Percentiles rank a stretch among this genome's conserved stretches.
Evolutionary conservation across 2,329 filamentous ascomycete species (phyloP).

Genomic region (Alternaria burnsii): DNA sequence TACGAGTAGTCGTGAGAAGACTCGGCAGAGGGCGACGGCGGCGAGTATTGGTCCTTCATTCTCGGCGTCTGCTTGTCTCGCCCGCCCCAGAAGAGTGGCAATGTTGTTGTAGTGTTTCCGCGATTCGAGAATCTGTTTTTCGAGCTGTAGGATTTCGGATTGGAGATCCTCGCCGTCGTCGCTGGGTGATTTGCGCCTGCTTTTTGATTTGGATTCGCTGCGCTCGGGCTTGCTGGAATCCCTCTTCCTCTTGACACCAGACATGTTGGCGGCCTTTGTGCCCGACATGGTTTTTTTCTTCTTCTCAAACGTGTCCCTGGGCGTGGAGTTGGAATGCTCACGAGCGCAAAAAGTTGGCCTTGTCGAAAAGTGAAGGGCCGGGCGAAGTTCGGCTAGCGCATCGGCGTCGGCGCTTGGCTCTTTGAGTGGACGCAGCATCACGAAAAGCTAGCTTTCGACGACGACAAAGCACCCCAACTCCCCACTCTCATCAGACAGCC

Average conservation of each 20-base stretch:
- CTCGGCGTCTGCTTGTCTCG: constrained; percentile 58
- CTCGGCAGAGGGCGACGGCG: constrained; percentile 81
- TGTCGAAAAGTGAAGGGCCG: constrained; percentile 32
- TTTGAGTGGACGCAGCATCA: constrained; percentile 30
- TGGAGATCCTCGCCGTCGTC: constrained; percentile 59
- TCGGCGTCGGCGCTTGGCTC: constrained; percentile 29
- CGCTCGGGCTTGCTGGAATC: constrained; percentile 43
- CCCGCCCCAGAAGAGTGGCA: constrained; percentile 70
- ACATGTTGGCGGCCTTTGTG: constrained; percentile 33
- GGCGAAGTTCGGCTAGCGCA: constrained; percentile 39
- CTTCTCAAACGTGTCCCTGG: neutral
- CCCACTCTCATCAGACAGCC: constrained; percentile 63
- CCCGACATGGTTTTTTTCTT: constrained; percentile 47
- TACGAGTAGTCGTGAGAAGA: constrained; percentile 83
- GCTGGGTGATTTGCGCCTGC: constrained; percentile 40
- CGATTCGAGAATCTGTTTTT: constrained; percentile 83
- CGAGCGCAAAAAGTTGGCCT: constrained; percentile 16
- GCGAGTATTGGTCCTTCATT: constrained; percentile 70
- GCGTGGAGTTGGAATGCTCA: constrained; percentile 5
- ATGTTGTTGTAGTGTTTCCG: constrained; percentile 95
- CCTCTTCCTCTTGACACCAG: constrained; percentile 57
- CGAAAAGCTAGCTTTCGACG: constrained; percentile 36
- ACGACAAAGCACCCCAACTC: constrained; percentile 44
- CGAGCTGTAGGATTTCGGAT: constrained; percentile 75
- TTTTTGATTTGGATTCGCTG: constrained; percentile 52